These are phyloP conservation scores for Beauveria rudraprayagi DNA, from an alignment of 2,329 filamentous ascomycete species.

Conservation along the genomic window DNA sequence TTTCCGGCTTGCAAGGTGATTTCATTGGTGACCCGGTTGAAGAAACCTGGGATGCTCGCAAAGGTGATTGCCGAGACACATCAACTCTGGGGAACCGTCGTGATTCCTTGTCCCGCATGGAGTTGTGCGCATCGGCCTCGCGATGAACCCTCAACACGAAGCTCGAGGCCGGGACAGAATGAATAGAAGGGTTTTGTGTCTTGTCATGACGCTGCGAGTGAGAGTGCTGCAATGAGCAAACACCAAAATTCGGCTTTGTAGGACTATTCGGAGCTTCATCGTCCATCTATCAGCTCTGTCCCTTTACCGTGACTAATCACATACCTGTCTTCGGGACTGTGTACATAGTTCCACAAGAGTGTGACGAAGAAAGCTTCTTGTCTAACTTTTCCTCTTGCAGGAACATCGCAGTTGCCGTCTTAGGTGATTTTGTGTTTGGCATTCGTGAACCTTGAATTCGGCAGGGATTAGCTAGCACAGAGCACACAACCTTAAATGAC, in stretches of 20 bases:
- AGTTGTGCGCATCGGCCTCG: background rate
- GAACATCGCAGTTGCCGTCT: background rate
- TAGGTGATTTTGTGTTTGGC: background rate
- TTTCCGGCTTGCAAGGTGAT: background rate
- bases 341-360: background rate
- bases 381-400: background rate
- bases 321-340: background rate
- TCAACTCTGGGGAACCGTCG: background rate
- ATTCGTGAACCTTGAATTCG: background rate
- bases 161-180: background rate
- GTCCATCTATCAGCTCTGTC: background rate
- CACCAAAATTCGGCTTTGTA: background rate
- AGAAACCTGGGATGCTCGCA: background rate
- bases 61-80: background rate
- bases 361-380: background rate
- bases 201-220: background rate
- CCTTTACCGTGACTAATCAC: background rate
- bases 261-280: background rate
- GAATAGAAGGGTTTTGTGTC: background rate
- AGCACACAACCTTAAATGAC: background rate
- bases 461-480: background rate
- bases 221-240: background rate
- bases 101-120: background rate
- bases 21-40: background rate
- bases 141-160: slow-evolving; percentile 1